These are phyloP conservation scores for Diddensiella transvaalensis DNA, from an alignment of 805 yeast species.

Conservation along the genomic window DNA sequence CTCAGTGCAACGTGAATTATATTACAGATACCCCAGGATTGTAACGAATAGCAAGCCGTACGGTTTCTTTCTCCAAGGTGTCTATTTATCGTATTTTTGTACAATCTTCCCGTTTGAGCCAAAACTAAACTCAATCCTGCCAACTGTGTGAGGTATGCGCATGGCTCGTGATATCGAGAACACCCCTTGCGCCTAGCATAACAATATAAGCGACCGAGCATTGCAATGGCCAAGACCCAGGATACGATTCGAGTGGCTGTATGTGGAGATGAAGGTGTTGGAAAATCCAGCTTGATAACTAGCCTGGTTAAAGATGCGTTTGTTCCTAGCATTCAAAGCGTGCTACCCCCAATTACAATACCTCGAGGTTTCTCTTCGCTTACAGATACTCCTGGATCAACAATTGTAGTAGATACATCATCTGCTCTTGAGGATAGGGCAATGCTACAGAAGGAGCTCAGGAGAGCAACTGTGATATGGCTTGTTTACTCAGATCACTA, in stretches of 20 bases:
- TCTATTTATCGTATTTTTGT: too few relatives aligned
- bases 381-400: constrained; percentile 57
- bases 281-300: constrained; percentile 56
- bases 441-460: constrained; percentile 63
- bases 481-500: constrained; percentile 92
- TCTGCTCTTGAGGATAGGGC: constrained; percentile 53
- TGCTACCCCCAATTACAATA: constrained; percentile 78
- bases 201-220: too few relatives aligned
- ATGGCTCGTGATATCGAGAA: too few relatives aligned
- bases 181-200: too few relatives aligned
- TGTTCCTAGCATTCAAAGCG: constrained; percentile 71
- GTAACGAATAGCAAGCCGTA: too few relatives aligned
- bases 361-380: constrained; percentile 62
- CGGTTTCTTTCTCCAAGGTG: too few relatives aligned
- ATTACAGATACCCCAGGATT: too few relatives aligned
- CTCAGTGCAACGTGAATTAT: too few relatives aligned
- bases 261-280: constrained; percentile 81
- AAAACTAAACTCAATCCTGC: too few relatives aligned
- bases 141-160: too few relatives aligned
- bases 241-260: constrained; percentile 67
- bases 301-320: constrained; percentile 78
- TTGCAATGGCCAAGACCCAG: constrained; percentile 5
- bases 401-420: constrained; percentile 77
- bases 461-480: constrained; percentile 89
- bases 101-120: too few relatives aligned